Evolutionary conservation across 2,329 filamentous ascomycete species (phyloP).

Genomic region (Dryadomyces quercivorus): DNA sequence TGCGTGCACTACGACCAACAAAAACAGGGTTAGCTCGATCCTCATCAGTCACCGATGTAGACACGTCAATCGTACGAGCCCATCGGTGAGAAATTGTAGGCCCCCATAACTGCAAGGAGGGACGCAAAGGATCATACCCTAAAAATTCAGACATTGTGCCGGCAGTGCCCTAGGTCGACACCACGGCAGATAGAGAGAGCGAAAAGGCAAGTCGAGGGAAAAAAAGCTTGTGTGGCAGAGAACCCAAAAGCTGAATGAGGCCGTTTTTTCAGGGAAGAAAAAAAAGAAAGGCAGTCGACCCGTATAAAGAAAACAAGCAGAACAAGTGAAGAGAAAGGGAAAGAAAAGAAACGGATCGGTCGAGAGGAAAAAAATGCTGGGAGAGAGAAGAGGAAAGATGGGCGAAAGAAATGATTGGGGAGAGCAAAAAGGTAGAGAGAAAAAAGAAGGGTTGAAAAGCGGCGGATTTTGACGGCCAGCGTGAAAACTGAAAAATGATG

Average conservation of each 20-base stretch:
- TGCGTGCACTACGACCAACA: slow-evolving; percentile 5
- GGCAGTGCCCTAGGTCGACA: not conserved
- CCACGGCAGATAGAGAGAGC: not conserved
- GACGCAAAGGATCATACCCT: slow-evolving; percentile 3
- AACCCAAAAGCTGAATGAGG: too few relatives aligned
- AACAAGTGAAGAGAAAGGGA: not conserved
- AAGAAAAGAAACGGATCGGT: not conserved
- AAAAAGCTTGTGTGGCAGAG: not conserved
- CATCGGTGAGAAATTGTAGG: not conserved
- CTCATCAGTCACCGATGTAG: not conserved
- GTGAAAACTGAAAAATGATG: not conserved
- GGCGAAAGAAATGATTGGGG: not conserved
- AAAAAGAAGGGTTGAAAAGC: not conserved
- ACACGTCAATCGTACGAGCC: not conserved
- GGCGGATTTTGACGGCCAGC: not conserved
- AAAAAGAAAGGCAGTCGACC: not conserved
- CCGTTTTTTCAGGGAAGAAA: not conserved
- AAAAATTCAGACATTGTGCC: slow-evolving; percentile 10
- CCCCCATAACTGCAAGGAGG: not conserved
- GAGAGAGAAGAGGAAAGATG: not conserved
- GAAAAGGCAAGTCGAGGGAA: slow-evolving; percentile 1
- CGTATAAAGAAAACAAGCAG: not conserved
- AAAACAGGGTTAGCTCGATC: not conserved
- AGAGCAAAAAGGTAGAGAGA: not conserved
- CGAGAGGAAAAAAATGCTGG: not conserved